Evolutionary conservation across 352 stramenopile genomes (phyloP), one percentile per base, ranked within the genome.

Genomic region (Globisporangium yorkense): DNA sequence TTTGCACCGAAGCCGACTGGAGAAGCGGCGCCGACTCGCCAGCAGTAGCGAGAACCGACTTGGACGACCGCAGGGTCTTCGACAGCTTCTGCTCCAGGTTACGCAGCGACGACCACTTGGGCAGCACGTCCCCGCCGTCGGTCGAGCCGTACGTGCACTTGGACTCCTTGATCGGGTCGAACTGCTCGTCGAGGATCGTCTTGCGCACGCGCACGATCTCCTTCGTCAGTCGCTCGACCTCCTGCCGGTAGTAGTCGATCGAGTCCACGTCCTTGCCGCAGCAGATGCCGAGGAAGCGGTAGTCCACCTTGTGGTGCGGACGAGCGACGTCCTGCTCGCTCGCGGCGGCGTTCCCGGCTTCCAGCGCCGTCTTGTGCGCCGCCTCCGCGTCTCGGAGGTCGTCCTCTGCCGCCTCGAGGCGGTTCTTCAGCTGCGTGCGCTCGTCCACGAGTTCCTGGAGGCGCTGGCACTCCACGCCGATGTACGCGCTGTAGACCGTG

Each of bases 401-500:
- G 20, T 74, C 61, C 44, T 78, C 67, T 4, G 72, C 74, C 47
- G 66, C 66, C 51, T 90, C 85, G 8, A 89, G 63, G 3, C 70
- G 63, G 45, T 79, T 77, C 31, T 77, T 68, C 31, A 88, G 57
- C 39, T 72, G 61, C 35, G 77, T 63, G 15, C 83, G 77, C 52
- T 85, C 62, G 18, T 76, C 66, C 4, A 93, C 58, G 7, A 88
- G 51, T 29, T 77, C 61, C 54, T 93, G 78, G 3, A 93, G 60
- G 8, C 70, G 64, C 7, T 62, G 56, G 53, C 77, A 91, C 63
- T 93, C 83, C 15, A 91, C 77, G 12, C 68, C 78, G 56, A 90
- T 76, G 65, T 89, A 89, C 7, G 89, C 78, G 31, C 64, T 77
- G 62, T 88, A 68, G 39, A 93, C 71, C 10, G 74, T 65, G 53